These are phyloP conservation scores for Elongisporangium prolatum DNA, from an alignment of 352 stramenopile species.

Conservation along the genomic window DNA sequence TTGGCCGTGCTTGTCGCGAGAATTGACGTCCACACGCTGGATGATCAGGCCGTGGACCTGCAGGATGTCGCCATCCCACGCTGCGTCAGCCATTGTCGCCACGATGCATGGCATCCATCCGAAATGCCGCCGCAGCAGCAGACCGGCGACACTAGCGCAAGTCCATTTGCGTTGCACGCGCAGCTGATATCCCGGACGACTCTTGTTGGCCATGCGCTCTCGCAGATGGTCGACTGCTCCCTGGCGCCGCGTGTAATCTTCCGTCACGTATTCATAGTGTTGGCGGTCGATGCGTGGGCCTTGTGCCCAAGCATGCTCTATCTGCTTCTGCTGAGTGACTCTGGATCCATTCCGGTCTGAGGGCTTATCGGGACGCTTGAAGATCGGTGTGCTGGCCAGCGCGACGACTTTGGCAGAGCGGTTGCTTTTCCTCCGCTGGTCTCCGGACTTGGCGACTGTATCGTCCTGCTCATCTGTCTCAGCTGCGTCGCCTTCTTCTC, in stretches of 20 bases:
- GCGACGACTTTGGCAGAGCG: constrained; percentile 20
- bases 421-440: neutral
- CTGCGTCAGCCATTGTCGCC: constrained; percentile 54
- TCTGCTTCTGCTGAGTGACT: constrained; percentile 51
- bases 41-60: constrained; percentile 59
- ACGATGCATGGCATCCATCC: constrained; percentile 62
- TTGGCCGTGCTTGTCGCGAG: constrained; percentile 47
- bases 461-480: neutral
- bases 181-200: constrained; percentile 53
- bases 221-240: constrained; percentile 52
- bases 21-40: constrained; percentile 43
- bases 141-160: constrained; percentile 25
- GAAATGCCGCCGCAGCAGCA: constrained; percentile 62
- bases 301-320: constrained; percentile 56
- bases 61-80: constrained; percentile 77
- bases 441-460: neutral
- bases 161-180: constrained; percentile 54
- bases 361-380: constrained; percentile 13
- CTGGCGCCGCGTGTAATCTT: constrained; percentile 57
- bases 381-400: constrained; percentile 10
- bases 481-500: neutral
- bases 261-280: constrained; percentile 65
- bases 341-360: constrained; percentile 18
- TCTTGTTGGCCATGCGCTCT: constrained; percentile 54
- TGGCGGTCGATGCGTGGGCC: constrained; percentile 60